Base-by-base conservation (phyloP, 108 stramenopile species). In the Cafeteria roenbergensis region DNA sequence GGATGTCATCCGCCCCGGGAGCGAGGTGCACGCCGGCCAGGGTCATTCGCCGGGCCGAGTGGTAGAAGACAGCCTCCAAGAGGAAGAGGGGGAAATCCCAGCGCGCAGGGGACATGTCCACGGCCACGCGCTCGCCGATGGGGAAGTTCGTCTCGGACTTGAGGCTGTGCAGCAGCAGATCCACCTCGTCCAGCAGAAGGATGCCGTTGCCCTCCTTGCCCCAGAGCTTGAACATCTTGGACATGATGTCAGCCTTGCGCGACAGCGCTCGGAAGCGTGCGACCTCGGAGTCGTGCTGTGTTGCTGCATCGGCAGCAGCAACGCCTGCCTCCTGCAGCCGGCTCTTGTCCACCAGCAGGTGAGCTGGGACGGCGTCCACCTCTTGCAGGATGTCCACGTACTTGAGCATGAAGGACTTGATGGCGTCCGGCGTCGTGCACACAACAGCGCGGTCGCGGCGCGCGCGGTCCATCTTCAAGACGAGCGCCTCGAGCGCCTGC, bases 111-210 rank as follows among this genome's bases (percentile, higher is more conserved):
- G 17, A n/a, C 24, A 53, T 21, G 52, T 53, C 24, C n/a, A 53
- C 21, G 52, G 21, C 17, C 21, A 22, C 21, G 8, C 71, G 70
- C 30, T 57, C 64, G 20, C 76, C 76, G 22, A 77, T 59, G 53
- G 76, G 76, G 28, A 70, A 77, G 57, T 77, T 77, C 38, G 71
- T 33, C 71, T 77, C 76, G 26, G 51, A 53, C 59, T 70, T 73
- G 64, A 77, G 62, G 31, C 69, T 67, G 33, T 77, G 73, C 9
- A 77, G 65, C 12, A 77, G 36, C 34, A 73, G 55, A 37, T 77
- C 76, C 14, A 77, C 76, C 48, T 77, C 76, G 62, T 77, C 76
- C 21, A 77, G 32, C 6, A 77, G 28, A 42, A 73, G 28, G 22
- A 63, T 57, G n/a, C 76, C 73, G 25, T 51, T 50, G 26, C 66